Evolutionary conservation across 495 filamentous ascomycete genomes (phyloP).

Genomic region (Neurospora sp.): DNA sequence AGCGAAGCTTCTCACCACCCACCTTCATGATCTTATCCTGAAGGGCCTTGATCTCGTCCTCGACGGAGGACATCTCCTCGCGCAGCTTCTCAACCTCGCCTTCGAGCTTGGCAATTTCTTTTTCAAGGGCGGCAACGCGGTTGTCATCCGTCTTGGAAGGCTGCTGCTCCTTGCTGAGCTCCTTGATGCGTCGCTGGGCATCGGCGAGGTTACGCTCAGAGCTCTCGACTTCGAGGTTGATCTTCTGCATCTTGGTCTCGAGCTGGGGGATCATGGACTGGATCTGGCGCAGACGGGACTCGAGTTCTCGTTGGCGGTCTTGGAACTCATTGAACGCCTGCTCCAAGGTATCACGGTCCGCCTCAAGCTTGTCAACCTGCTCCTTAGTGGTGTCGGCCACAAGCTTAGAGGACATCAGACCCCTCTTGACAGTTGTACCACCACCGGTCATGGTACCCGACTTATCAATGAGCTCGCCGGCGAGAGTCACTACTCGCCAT

Average conservation of each 20-base stretch:
- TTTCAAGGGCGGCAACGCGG: slow-evolving; percentile 58
- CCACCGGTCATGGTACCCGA: slow-evolving; percentile 98
- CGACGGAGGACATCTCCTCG: slow-evolving; percentile 70
- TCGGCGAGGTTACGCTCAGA: slow-evolving; percentile 75
- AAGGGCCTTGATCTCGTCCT: slow-evolving; percentile 80
- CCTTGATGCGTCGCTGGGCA: slow-evolving; percentile 70
- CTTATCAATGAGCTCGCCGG: slow-evolving; percentile 91
- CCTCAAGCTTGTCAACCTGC: slow-evolving; percentile 75
- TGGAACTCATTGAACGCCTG: slow-evolving; percentile 70
- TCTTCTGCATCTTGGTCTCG: slow-evolving; percentile 87
- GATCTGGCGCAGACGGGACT: slow-evolving; percentile 58
- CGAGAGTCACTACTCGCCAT: slow-evolving; percentile 93
- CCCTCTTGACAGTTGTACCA: slow-evolving; percentile 76
- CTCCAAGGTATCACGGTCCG: slow-evolving; percentile 77
- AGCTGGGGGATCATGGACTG: slow-evolving; percentile 75
- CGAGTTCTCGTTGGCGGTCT: slow-evolving; percentile 66
- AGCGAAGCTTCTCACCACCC: slow-evolving; percentile 82
- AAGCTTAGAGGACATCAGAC: slow-evolving; percentile 92
- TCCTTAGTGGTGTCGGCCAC: slow-evolving; percentile 76
- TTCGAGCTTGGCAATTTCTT: slow-evolving; percentile 63
- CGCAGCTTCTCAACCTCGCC: slow-evolving; percentile 73
- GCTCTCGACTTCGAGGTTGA: slow-evolving; percentile 80
- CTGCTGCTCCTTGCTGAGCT: slow-evolving; percentile 69
- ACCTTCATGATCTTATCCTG: slow-evolving; percentile 98
- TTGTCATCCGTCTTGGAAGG: slow-evolving; percentile 69